Conservation (phyloP, 139 green algal genomes). For the Bryopsis sp. region DNA sequence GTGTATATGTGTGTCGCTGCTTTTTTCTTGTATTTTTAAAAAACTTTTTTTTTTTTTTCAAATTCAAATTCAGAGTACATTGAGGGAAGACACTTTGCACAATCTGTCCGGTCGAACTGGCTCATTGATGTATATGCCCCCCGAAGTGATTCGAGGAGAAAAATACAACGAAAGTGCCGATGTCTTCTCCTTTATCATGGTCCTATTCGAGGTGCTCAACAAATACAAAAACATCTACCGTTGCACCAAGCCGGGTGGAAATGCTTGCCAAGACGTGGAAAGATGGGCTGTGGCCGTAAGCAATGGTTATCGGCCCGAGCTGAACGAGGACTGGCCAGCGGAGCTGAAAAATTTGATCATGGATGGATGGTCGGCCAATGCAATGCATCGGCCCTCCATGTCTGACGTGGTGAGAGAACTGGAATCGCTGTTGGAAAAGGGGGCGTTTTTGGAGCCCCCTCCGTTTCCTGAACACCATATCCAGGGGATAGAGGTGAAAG, state of each 20-base stretch:
- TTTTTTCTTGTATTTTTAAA: no score
- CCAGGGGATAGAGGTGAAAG: neutral
- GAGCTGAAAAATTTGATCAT: neutral
- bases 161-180: conserved; percentile 15
- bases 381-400: neutral
- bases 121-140: neutral
- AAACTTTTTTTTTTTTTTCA: no score
- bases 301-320: neutral
- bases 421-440: neutral
- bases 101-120: neutral
- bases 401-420: neutral
- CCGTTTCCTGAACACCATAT: neutral
- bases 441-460: neutral
- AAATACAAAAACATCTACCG: neutral
- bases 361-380: neutral
- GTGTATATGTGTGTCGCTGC: no score
- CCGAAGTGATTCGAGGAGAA: neutral
- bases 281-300: neutral
- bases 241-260: neutral
- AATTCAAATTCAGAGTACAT: no score
- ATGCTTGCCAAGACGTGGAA: neutral
- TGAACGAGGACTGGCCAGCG: neutral
- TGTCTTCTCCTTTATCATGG: conserved; percentile 11
- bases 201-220: conserved; percentile 8
- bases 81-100: no score